Base-by-base conservation (phyloP, 139 green algal genomes). In the Volvox reticuliferus region DNA sequence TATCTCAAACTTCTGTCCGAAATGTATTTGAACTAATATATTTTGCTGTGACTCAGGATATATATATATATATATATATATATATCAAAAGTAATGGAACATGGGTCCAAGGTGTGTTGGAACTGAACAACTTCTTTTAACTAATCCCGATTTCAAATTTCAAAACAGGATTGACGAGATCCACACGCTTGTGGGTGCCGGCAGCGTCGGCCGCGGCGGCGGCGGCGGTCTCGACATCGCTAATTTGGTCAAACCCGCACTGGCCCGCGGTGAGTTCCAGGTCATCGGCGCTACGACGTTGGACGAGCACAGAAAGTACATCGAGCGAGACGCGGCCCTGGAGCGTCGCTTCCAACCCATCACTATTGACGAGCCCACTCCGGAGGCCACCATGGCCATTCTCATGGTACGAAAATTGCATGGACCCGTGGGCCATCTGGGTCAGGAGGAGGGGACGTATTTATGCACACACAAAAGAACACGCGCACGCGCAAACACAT, bases 271-370 rank as follows among this genome's bases (percentile, higher is more conserved):
- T 5, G 92, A 94, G 82, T 91, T 94, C 90, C 90, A 92, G 90
- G 82, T 93, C 9, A 98, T 99, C 63, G 97, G 97, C 33, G 97
- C 97, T 26, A 99, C 97, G 35, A 99, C 97, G 0, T 85, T 98
- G 67, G 95, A 96, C 81, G 97, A 99, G 92, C 94, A 97, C 92
- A 93, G 96, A 71, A 97, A 97, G 94, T 95, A 99, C 95, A 98
- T 99, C 89, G 98, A 99, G 95, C 95, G 95, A n/a, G 98, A 99
- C 88, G 89, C 97, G 22, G 98, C 98, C 13, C 95, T 99, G 75
- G 96, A 98, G 91, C 94, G 98, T 30, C 96, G 98, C 69, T 99
- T 99, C 93, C 98, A 99, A 94, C 98, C 98, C 12, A 95, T 99
- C 63, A 92, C 95, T 0, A 95, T 99, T 33, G 88, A 95, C 1